Base-by-base conservation (phyloP, 768 basidiomycete genomes). In the Amanita molliuscula region DNA sequence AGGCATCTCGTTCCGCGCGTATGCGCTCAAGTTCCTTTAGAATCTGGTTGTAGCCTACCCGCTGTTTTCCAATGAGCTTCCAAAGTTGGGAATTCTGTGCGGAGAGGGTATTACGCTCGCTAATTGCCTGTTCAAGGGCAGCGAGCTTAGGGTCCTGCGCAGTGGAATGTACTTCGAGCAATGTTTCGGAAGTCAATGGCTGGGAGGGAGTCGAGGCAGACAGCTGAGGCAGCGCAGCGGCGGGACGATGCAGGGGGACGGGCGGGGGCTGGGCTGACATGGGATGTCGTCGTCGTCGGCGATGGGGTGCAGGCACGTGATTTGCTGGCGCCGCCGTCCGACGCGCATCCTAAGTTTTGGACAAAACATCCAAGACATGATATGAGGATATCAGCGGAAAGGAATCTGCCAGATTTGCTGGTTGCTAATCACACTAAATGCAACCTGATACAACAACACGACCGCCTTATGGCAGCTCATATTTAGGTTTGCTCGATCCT, bases 31-130 rank as follows among this genome's bases (percentile, higher is more conserved):
- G 73, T 58, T 95, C 90, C 67, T 88, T 88, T 62, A 85, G 70
- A 49, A 89, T 78, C 50, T 85, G 81, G 53, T 77, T 79, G 61
- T 88, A 88, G n/a, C 82, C 87, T 18, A 78, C 65, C 49, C 89
- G 78, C 64, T 93, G 89, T 63, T 92, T 94, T 74, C 94, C 90
- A 61, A 95, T 84, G 54, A 94, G 76, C 65, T 93, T 94, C 93
- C 93, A 95, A 18, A 95, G 79, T 67, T 94, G 90, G 13, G 82
- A 69, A 62, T 95, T 95, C 70, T 95, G 92, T 3, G 79, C 66
- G 9, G 84, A 78, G 44, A 93, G 78, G 35, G 70, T 66, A 60
- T 94, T 95, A 55, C 92, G 79, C 59, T 97, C 93, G 13, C 73
- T 73, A 23, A 95, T 71, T 6, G 82, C 79, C 51, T 81, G 77